These are phyloP conservation scores for Nidula niveotomentosa DNA, from an alignment of 1,284 basidiomycete genomes.

Conservation along the genomic window DNA sequence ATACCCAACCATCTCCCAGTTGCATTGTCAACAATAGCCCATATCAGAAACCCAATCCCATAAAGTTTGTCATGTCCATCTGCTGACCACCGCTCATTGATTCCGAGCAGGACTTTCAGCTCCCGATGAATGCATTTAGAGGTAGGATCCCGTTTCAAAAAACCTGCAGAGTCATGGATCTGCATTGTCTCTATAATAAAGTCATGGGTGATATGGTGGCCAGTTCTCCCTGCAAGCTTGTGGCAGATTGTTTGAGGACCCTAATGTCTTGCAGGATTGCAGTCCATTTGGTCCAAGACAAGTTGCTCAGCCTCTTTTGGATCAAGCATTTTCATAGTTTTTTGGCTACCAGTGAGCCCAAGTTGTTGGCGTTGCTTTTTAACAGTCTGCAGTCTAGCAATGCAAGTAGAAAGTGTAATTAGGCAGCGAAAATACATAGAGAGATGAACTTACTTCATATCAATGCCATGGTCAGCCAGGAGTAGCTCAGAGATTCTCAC, in stretches of 20 bases:
- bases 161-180: slow-evolving; percentile 20
- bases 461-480: too few species aligned
- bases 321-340: slow-evolving; percentile 7
- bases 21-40: slow-evolving; percentile 27
- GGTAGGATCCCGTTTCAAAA: slow-evolving; percentile 17
- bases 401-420: too few species aligned
- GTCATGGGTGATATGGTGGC: slow-evolving; percentile 19
- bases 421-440: too few species aligned
- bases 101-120: slow-evolving; percentile 20
- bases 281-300: slow-evolving; percentile 20
- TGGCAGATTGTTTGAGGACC: slow-evolving; percentile 17
- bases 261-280: slow-evolving; percentile 16
- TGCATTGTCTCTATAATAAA: slow-evolving; percentile 22
- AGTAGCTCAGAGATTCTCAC: too few species aligned
- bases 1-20: slow-evolving; percentile 25
- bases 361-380: slow-evolving; percentile 8
- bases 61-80: slow-evolving; percentile 36
- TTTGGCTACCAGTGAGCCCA: slow-evolving; percentile 10
- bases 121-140: slow-evolving; percentile 16
- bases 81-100: slow-evolving; percentile 27
- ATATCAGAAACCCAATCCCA: slow-evolving; percentile 32
- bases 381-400: slow-evolving; percentile 4
- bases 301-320: slow-evolving; percentile 16
- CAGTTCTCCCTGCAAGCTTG: slow-evolving; percentile 10
- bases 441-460: too few species aligned